These are phyloP conservation scores for Hydnomerulius pinastri DNA, from an alignment of 768 basidiomycete genomes.

Conservation along the genomic window DNA sequence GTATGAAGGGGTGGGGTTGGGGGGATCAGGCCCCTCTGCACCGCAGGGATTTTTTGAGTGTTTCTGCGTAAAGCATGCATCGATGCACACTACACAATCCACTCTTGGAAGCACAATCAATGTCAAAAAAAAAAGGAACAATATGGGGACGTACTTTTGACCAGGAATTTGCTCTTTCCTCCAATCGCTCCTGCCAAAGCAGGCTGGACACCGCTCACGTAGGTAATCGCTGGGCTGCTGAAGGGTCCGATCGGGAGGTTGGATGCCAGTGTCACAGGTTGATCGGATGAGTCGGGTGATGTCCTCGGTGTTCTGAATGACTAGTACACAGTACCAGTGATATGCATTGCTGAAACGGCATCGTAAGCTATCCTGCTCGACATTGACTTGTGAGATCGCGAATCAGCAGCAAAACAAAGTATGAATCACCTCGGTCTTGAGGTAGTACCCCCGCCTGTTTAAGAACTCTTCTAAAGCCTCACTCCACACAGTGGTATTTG, in stretches of 20 bases:
- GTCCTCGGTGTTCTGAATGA: not conserved
- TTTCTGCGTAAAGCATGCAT: conserved; percentile 39
- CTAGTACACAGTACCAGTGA: conserved; percentile 21
- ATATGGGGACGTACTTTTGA: too few species aligned
- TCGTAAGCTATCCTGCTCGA: conserved; percentile 23
- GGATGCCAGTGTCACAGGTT: not conserved
- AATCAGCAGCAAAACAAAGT: not conserved
- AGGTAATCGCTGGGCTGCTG: conserved; percentile 19
- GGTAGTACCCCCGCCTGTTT: conserved; percentile 2
- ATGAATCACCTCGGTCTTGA: conserved; percentile 6
- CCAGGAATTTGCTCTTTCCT: not conserved
- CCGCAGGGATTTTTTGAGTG: not conserved
- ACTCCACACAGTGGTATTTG: conserved; percentile 9
- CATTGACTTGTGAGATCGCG: not conserved
- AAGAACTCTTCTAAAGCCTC: conserved; percentile 12
- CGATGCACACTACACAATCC: conserved; percentile 23
- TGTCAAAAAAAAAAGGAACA: not conserved
- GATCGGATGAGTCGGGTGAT: not conserved
- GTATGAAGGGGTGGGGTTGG: not conserved
- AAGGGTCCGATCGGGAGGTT: not conserved
- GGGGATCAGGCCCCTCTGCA: not conserved
- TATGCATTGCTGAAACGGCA: conserved; percentile 24
- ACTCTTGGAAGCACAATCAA: not conserved
- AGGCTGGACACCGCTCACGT: conserved; percentile 23
- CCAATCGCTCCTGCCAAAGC: conserved; percentile 26